Evolutionary conservation across 2,329 filamentous ascomycete genomes (phyloP).

Genomic region (Hypocrella siamensis): DNA sequence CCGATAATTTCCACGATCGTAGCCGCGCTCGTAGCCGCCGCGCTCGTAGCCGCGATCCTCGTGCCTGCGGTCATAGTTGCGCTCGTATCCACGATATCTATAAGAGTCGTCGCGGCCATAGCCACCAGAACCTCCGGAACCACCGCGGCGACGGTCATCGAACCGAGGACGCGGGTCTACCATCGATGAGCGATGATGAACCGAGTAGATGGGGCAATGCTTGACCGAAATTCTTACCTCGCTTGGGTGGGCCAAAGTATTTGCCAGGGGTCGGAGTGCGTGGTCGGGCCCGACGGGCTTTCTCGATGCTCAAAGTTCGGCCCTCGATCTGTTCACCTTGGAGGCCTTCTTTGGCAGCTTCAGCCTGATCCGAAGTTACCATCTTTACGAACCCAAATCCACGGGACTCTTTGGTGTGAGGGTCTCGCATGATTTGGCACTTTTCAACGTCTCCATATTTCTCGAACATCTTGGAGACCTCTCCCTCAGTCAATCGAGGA

Average conservation of each 20-base stretch:
- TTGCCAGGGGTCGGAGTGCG: slow-evolving; percentile 95
- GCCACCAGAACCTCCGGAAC: slow-evolving; percentile 30
- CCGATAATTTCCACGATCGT: slow-evolving; percentile 13
- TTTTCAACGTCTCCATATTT: slow-evolving; percentile 98
- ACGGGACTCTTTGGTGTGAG: slow-evolving; percentile 95
- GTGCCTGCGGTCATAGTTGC: slow-evolving; percentile 27
- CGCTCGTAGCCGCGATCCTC: slow-evolving; percentile 28
- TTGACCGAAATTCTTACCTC: slow-evolving; percentile 47
- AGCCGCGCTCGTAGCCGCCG: slow-evolving; percentile 32
- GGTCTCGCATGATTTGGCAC: slow-evolving; percentile 99
- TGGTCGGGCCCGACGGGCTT: slow-evolving; percentile 86
- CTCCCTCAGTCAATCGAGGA: slow-evolving; percentile 74
- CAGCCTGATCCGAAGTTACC: slow-evolving; percentile 85
- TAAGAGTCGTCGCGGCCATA: slow-evolving; percentile 41
- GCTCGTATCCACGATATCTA: slow-evolving; percentile 33
- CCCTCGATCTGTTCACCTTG: slow-evolving; percentile 93
- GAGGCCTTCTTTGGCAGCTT: slow-evolving; percentile 89
- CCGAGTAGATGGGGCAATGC: not conserved
- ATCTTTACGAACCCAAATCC: slow-evolving; percentile 99
- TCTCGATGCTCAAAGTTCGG: slow-evolving; percentile 94
- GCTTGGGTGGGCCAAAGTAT: slow-evolving; percentile 97
- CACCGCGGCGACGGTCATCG: slow-evolving; percentile 50
- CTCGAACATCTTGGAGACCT: slow-evolving; percentile 90
- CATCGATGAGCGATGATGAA: not conserved
- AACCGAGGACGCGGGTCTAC: slow-evolving; percentile 26